Percentiles rank a stretch among this genome's conserved stretches.
phyloP scores from a whole-genome alignment of 805 yeast species.

The Wickerhamia fluorescens region DNA sequence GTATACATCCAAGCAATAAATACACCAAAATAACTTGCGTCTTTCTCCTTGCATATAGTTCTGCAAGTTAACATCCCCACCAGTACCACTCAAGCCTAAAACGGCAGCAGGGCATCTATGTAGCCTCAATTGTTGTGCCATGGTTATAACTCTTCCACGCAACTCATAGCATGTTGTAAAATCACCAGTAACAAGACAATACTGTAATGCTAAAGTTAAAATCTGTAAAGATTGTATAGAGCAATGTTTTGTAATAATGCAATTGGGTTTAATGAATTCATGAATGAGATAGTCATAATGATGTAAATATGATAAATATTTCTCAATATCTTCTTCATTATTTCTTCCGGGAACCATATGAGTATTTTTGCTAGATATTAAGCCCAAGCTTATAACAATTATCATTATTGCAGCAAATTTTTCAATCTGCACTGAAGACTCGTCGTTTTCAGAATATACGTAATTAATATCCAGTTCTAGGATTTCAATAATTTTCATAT shows the following conservation, averaged over 20 bases:
- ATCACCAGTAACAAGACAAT: slow-evolving; percentile 69
- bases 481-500: slow-evolving; percentile 39
- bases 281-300: slow-evolving; percentile 57
- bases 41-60: slow-evolving; percentile 76
- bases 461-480: slow-evolving; percentile 34
- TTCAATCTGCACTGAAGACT: slow-evolving; percentile 33
- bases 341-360: slow-evolving; percentile 8
- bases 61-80: slow-evolving; percentile 33
- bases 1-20: slow-evolving; percentile 69
- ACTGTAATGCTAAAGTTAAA: slow-evolving; percentile 59
- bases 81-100: slow-evolving; percentile 45
- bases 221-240: slow-evolving; percentile 67
- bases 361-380: slow-evolving; percentile 36
- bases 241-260: slow-evolving; percentile 48
- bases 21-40: slow-evolving; percentile 78
- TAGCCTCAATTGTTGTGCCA: slow-evolving; percentile 79
- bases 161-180: slow-evolving; percentile 66
- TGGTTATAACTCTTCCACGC: slow-evolving; percentile 67
- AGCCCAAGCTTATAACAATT: slow-evolving; percentile 42
- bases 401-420: slow-evolving; percentile 50
- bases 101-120: slow-evolving; percentile 87
- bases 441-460: slow-evolving; percentile 2
- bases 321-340: slow-evolving; percentile 8
- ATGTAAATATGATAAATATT: slow-evolving; percentile 21
- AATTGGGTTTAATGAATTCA: slow-evolving; percentile 53